phyloP scores from a whole-genome alignment of 306 rosid species.

The Acacia acuminata region DNA sequence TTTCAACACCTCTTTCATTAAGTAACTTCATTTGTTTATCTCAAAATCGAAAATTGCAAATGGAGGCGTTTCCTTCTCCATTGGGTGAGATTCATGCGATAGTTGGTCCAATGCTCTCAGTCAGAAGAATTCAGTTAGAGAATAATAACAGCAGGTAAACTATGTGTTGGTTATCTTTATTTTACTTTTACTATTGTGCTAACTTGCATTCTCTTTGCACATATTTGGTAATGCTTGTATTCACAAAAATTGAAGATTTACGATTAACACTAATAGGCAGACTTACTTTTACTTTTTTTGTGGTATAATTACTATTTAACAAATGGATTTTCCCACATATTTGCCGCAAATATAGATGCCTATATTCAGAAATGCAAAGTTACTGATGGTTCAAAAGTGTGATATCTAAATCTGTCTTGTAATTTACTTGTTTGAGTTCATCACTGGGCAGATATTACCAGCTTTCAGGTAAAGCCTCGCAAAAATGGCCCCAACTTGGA shows the following conservation, averaged over 20 bases:
- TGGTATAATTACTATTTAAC: not conserved
- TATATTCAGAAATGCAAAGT: not conserved
- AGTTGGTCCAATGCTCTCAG: conserved; percentile 90
- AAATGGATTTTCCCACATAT: conserved; percentile 7
- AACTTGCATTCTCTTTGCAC: not conserved
- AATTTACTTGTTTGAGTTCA: conserved; percentile 26
- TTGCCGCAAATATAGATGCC: not conserved
- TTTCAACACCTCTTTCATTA: conserved; percentile 32
- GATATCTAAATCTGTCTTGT: not conserved
- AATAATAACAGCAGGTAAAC: conserved; percentile 66
- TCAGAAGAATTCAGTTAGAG: conserved; percentile 74
- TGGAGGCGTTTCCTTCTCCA: conserved; percentile 35
- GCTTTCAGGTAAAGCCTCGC: conserved; percentile 72
- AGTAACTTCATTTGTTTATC: conserved; percentile 10
- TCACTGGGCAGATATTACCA: conserved; percentile 57
- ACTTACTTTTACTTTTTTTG: not conserved
- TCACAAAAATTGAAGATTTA: not conserved
- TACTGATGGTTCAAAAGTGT: not conserved
- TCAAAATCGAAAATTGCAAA: conserved; percentile 43
- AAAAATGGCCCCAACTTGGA: conserved; percentile 39
- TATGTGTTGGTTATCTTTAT: not conserved
- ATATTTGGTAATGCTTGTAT: not conserved
- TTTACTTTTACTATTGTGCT: not conserved
- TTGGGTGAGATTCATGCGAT: conserved; percentile 78
- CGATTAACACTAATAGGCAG: no score